Evolutionary conservation across 2,329 filamentous ascomycete genomes (phyloP).

Genomic region (Trichoderma simmonsii): DNA sequence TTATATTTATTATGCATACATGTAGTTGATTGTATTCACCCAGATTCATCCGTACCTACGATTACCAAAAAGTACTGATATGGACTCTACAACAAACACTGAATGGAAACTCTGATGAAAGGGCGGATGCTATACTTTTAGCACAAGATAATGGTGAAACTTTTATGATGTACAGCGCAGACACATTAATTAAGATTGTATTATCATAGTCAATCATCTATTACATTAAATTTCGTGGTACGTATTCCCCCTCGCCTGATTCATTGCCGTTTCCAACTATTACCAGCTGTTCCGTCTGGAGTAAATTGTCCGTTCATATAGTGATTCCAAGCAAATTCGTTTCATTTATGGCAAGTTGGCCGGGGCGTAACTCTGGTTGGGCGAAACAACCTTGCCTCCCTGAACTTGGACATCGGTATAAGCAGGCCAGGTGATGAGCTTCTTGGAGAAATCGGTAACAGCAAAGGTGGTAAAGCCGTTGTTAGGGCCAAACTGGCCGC

Average conservation of each 20-base stretch:
- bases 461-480: constrained; percentile 54
- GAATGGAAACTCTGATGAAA: background rate
- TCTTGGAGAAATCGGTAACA: constrained; percentile 43
- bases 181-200: background rate
- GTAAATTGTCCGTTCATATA: background rate
- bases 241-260: background rate
- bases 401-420: constrained; percentile 52
- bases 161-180: background rate
- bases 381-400: constrained; percentile 43
- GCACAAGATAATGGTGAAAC: background rate
- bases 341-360: constrained; percentile 2
- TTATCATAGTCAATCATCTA: background rate
- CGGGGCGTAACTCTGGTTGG: constrained; percentile 47
- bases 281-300: background rate
- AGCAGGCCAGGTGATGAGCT: constrained; percentile 49
- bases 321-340: background rate
- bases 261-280: background rate
- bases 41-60: background rate
- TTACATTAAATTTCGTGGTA: background rate
- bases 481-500: constrained; percentile 50
- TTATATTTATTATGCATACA: background rate
- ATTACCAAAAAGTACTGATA: background rate
- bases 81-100: background rate
- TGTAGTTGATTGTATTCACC: background rate
- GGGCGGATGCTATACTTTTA: background rate